Evolutionary conservation across 805 yeast genomes (phyloP), one percentile per base, ranked within the genome.

Genomic region (Candida mattraensis): DNA sequence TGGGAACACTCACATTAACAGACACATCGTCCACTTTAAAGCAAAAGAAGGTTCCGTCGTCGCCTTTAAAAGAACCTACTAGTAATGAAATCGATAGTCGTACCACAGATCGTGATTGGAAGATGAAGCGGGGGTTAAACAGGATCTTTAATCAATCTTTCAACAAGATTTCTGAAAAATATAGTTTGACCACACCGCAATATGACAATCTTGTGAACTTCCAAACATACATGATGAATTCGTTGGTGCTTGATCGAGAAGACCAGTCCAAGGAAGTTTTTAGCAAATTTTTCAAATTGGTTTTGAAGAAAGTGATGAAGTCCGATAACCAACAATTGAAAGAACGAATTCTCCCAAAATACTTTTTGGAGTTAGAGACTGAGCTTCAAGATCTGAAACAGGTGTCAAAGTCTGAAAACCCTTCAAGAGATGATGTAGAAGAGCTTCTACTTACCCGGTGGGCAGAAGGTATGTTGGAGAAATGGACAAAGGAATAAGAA

Each of bases 131-230:
- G 27, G 65, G 66, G 17, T 44, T 69, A 18, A 60, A 55, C 30
- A 52, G 64, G 18, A 61, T 70, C 9, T 39, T 69, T 9, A 66
- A 67, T 35, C 72, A 67, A 39, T 63, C 70, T 1, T 67, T 70
- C 43, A 59, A 58, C 37, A 67, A 69, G 47, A 67, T 75, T 41
- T 63, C 68, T 40, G 54, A 67, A 35, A 71, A 69, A 50, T 70
- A 72, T 54, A 76, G 68, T 51, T 63, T 76, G 51, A 67, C 78
- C 39, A 74, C 80, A 12, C 62, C 72, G 40, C 76, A 76, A 51
- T 74, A 75, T 51, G 80, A 69, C 35, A 47, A 47, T 21, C 41
- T 71, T 21, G 71, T 62, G 0, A 47, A 58, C 5, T 64, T 68
- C 44, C 69, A 70, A 48, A 55, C 64, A 1, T 48, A 36, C 2